Percentiles rank a stretch among this genome's conserved stretches.
Conservation (phyloP, 1,139 yeast genomes). For the Ogataea hybrid region DNA sequence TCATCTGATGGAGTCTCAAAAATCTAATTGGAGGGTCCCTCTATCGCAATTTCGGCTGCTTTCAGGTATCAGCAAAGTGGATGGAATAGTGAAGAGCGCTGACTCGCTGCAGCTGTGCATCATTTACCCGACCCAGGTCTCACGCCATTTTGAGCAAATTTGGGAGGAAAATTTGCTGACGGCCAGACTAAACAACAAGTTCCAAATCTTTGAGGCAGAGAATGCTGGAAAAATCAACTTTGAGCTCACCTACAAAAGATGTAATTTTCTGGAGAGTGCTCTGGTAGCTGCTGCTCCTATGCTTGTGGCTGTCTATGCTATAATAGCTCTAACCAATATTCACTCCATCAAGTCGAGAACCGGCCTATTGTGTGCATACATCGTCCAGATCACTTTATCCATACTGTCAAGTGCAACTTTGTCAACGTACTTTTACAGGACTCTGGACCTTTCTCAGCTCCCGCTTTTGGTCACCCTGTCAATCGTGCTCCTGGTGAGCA, state of each 20-base stretch:
- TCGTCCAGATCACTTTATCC: constrained; percentile 49
- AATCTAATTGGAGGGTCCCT: constrained; percentile 25
- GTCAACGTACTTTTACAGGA: constrained; percentile 37
- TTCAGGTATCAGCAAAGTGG: constrained; percentile 43
- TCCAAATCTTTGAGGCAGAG: not conserved
- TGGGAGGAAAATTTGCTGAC: constrained; percentile 33
- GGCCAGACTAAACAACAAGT: not conserved
- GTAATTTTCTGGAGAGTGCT: constrained; percentile 19
- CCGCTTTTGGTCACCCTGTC: constrained; percentile 38
- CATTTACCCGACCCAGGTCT: constrained; percentile 21
- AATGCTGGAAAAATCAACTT: not conserved
- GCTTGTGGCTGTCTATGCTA: constrained; percentile 34
- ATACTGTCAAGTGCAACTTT: constrained; percentile 51
- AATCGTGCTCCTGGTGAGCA: constrained; percentile 40
- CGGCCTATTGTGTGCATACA: constrained; percentile 63
- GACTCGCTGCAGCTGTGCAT: constrained; percentile 39
- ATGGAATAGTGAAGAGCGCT: constrained; percentile 51
- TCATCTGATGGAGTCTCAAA: constrained; percentile 26
- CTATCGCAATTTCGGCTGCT: constrained; percentile 32
- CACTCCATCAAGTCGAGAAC: constrained; percentile 56
- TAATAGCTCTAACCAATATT: constrained; percentile 50
- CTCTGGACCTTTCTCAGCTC: constrained; percentile 34
- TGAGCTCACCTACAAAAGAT: constrained; percentile 10
- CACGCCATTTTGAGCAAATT: constrained; percentile 4
- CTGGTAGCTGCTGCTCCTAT: constrained; percentile 33